Base-by-base conservation (phyloP, 75 land plant species). In the Cryptomeria japonica region DNA sequence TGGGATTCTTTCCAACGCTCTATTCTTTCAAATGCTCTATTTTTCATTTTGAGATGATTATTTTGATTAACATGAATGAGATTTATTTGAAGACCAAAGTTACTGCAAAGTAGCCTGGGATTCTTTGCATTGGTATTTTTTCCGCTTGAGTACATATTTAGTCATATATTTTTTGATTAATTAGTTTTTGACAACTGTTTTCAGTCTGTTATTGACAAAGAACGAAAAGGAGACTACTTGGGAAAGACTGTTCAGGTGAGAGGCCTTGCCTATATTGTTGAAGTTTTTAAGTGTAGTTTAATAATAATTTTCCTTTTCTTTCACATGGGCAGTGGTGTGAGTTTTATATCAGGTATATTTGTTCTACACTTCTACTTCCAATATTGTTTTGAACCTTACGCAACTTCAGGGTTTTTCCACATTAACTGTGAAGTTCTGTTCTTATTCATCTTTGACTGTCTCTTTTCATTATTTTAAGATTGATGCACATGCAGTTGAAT, bases 171-270 rank as follows among this genome's bases (percentile, higher is more conserved):
- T 19, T 25, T 25, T 41, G 3, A 41, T 82, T 82, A 46, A 44
- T 12, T 28, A 1, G 46, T 46, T 28, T 44, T 31, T 88, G 44
- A 47, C 11, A n/a, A 34, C 25, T 44, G 46, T 86, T 83, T 80
- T 51, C 92, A 97, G 99, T 88, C 91, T 44, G 98, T 98, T 80
- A 89, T 97, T 80, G 91, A 98, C 56, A 97, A 93, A 92, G 99
- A 98, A 91, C 93, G 99, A 85, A 93, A 89, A 85, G 99, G 99
- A 82, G 99, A 95, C 87, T 98, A 95, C 87, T 82, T 98, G 80
- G 99, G 99, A 47, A 97, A 95, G 86, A 98, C 99, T 76, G 99
- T 98, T 37, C 99, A 98, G 97, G 99, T 96, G 15, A 85, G 78
- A 39, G 18, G 39, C 38, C 5, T 34, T 36, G 31, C 18, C 13